phyloP scores from a whole-genome alignment of 805 yeast species.

The Yamadazyma kitorensis region DNA sequence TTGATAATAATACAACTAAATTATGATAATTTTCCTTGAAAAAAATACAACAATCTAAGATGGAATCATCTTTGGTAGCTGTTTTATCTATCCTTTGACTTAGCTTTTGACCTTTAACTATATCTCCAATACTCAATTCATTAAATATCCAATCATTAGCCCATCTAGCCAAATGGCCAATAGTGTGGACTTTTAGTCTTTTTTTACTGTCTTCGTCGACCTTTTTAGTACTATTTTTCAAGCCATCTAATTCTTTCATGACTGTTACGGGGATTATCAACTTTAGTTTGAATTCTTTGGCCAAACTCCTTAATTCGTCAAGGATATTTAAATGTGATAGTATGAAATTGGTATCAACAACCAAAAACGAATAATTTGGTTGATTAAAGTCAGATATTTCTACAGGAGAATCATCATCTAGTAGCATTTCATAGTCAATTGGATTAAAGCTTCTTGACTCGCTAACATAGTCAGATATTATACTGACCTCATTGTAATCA shows the following conservation, averaged over 20 bases:
- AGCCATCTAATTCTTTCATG: constrained; percentile 76
- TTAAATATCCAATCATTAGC: constrained; percentile 78
- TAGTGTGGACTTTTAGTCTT: constrained; percentile 27
- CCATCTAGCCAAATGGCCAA: constrained; percentile 60
- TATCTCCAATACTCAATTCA: constrained; percentile 49
- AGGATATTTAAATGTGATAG: constrained; percentile 63
- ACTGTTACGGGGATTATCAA: constrained; percentile 72
- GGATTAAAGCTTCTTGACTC: too few relatives aligned
- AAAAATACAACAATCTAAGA: constrained; percentile 78
- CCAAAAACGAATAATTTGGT: constrained; percentile 41
- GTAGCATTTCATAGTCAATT: neutral
- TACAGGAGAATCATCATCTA: neutral
- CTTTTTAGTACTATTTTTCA: constrained; percentile 47
- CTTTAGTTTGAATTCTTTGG: constrained; percentile 39
- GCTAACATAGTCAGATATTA: constrained; percentile 38
- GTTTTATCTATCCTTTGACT: constrained; percentile 48
- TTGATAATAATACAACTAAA: constrained; percentile 63
- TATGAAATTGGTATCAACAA: constrained; percentile 82
- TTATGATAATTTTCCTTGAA: constrained; percentile 40
- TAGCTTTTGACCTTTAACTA: constrained; percentile 59
- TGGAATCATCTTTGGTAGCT: constrained; percentile 70
- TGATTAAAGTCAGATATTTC: too few relatives aligned
- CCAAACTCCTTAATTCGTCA: constrained; percentile 46
- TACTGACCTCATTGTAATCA: constrained; percentile 40
- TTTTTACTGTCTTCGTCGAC: constrained; percentile 6